Base-by-base conservation (phyloP, 371 early-diverging fungal species). In the Mortierella sp. region DNA sequence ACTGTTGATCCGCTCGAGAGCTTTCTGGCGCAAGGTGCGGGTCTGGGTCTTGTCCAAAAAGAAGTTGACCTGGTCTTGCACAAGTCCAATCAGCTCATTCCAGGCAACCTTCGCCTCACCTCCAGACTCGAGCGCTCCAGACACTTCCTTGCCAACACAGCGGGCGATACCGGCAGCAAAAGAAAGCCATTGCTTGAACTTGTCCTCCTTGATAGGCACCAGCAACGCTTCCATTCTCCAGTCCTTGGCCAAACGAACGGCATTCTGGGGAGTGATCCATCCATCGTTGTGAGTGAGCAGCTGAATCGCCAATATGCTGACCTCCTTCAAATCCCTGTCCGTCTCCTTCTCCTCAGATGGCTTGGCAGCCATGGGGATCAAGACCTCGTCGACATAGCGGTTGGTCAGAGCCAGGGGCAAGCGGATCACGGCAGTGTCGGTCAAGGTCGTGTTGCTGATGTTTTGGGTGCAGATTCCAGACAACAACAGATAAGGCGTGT, bases 1-100 rank as follows among this genome's bases (percentile, higher is more conserved):
- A n/a, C 14, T 18, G 27, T 55, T 29, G 58, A 86, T 82, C 8
- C 83, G 70, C 38, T 77, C 60, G n/a, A 82, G 68, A 0, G 77
- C 80, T 38, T 49, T 74, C 55, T 71, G 70, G 1, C 87, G 87
- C 55, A 75, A 16, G 3, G 70, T n/a, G 10, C 87, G 87, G 14
- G 49, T 46, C 16, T 51, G 70, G 0, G 75, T 75, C 49, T n/a
- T 82, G 78, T 86, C 87, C 75, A 86, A 35, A 78, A 82, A 86
- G 7, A 5, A n/a, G 58, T 79, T 56, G 18, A 77, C 83, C 56
- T 80, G 71, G 41, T 82, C 87, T 44, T 82, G 77, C 16, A 82
- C 56, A n/a, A 75, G 41, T 5, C 75, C 80, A 27, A 72, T 51
- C 11, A 86, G 43, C 49, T 82, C 87, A 3, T 63, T 44, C 87